A percentile compares a stretch with the other conserved stretches of the same genome.
Conservation (phyloP, 169 alveolate species). For the Cystoisospora suis region DNA sequence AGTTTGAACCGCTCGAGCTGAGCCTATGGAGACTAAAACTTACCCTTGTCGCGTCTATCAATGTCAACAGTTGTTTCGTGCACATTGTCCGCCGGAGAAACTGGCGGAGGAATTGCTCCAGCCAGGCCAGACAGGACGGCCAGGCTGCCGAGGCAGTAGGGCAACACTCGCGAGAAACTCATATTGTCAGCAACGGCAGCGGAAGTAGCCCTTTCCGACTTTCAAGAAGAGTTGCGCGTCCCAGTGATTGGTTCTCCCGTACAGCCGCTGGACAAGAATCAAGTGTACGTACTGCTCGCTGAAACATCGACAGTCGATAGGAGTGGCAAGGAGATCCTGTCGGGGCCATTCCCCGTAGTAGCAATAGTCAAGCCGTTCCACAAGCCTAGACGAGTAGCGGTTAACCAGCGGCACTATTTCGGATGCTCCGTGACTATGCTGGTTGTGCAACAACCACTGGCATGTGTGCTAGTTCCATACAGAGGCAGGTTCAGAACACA, state of each 20-base stretch:
- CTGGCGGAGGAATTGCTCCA: not conserved
- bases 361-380: too few relatives aligned
- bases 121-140: not conserved
- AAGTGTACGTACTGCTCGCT: not conserved
- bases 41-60: not conserved
- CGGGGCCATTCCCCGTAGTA: too few relatives aligned
- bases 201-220: not conserved
- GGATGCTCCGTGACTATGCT: too few relatives aligned
- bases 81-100: not conserved
- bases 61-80: not conserved
- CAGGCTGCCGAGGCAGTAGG: conserved; percentile 21
- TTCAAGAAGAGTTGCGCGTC: not conserved
- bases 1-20: not conserved
- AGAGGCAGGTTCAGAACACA: too few relatives aligned
- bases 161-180: not conserved
- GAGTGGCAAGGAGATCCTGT: too few relatives aligned
- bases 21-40: not conserved
- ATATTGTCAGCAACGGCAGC: not conserved
- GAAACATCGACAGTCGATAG: too few relatives aligned
- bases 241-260: not conserved
- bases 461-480: too few relatives aligned
- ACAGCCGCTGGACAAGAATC: not conserved
- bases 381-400: too few relatives aligned
- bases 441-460: too few relatives aligned
- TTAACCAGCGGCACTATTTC: too few relatives aligned